Base-by-base conservation (phyloP, 176 grass and related monocot genomes). In the Thinopyrum elongatum region DNA sequence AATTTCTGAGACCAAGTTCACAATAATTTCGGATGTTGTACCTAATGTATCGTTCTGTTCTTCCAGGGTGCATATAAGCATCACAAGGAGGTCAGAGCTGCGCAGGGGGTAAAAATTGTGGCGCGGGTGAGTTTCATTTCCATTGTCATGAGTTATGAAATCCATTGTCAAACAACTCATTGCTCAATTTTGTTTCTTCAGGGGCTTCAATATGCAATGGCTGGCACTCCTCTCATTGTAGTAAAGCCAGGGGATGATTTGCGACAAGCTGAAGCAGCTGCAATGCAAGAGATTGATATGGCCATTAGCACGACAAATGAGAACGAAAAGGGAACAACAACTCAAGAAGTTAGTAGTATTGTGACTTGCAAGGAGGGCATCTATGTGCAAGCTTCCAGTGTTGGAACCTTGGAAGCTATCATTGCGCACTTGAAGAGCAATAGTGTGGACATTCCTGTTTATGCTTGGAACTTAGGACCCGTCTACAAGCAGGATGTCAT, bases 71-170 rank as follows among this genome's bases (percentile, higher is more conserved):
- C 80, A 8, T 97, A 90, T 65, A 61, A 84, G 66, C 87, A 90
- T 74, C 90, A 94, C n/a, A 86, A 97, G 80, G 94, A 94, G 80
- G 10, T 97, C 60, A 97, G 84, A 80, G 94, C 90, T 39, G 90
- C 86, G 25, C 94, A 97, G 77, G 94, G 87, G 65, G 83, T 94
- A 30, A 97, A 97, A 91, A 82, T 97, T 34, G 89, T 90, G 53
- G 94, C 77, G 29, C 82, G 42, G 73, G 44, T 76, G 27, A 76
- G 73, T 53, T 53, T 31, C 4, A 53, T 76, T 22, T 76, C 1
- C 16, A 21, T 76, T 76, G 26, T 30, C 16, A 31, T 53, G 16
- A 4, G 15, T 53, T 53, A 16, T 53, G 42, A 11, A 75, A 76
- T 76, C 46, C 15, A 2, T 30, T 76, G 1, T 76, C 44, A 76